phyloP scores from a whole-genome alignment of 805 yeast species.

The Candida namnaoensis region DNA sequence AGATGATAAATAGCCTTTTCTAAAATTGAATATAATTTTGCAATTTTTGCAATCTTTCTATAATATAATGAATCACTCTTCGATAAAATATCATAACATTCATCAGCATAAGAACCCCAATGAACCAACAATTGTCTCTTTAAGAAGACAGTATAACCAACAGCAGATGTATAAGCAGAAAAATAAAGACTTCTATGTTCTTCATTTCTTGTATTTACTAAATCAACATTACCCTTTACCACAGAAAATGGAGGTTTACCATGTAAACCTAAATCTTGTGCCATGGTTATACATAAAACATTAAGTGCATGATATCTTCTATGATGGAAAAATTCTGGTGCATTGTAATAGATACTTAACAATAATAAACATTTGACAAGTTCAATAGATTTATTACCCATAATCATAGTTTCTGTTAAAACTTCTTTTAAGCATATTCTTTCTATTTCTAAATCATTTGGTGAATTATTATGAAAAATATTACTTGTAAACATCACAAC shows the following conservation, averaged over 20 bases:
- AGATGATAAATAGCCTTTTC: slow-evolving; percentile 36
- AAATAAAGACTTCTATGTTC: slow-evolving; percentile 47
- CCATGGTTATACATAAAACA: slow-evolving; percentile 54
- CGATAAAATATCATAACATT: slow-evolving; percentile 45
- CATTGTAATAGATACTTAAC: slow-evolving; percentile 71
- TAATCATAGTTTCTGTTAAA: slow-evolving; percentile 51
- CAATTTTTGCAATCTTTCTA: slow-evolving; percentile 43
- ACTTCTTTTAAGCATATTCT: slow-evolving; percentile 41
- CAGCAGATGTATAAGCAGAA: slow-evolving; percentile 50
- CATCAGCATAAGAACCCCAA: slow-evolving; percentile 57
- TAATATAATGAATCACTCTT: slow-evolving; percentile 21
- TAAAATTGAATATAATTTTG: slow-evolving; percentile 48
- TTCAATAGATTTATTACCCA: slow-evolving; percentile 66
- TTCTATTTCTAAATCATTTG: slow-evolving; percentile 39
- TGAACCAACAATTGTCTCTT: slow-evolving; percentile 52
- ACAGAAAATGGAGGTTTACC: slow-evolving; percentile 37
- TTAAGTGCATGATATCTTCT: slow-evolving; percentile 69
- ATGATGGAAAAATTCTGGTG: slow-evolving; percentile 74
- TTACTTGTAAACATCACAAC: slow-evolving; percentile 58
- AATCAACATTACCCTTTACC: slow-evolving; percentile 14
- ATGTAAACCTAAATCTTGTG: slow-evolving; percentile 70
- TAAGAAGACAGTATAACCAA: slow-evolving; percentile 56
- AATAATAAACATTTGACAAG: slow-evolving; percentile 53
- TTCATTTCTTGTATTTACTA: slow-evolving; percentile 22
- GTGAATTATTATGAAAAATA: slow-evolving; percentile 27